Evolutionary conservation across 202 grass and related monocot species (phyloP).

Genomic region (Panicum hallii): DNA sequence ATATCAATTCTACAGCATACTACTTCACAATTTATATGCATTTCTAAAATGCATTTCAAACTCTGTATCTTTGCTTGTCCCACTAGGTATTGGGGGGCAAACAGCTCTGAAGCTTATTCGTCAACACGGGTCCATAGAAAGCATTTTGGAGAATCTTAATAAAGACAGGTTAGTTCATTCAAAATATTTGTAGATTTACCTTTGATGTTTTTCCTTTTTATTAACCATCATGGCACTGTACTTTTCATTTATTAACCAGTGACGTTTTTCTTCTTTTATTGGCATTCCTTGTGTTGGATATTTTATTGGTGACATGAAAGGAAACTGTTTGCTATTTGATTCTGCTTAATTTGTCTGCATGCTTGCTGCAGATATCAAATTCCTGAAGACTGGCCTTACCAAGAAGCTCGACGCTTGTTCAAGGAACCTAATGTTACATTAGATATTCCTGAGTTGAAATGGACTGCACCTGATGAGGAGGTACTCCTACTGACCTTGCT

Average conservation of each 20-base stretch:
- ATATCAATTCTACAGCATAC: background rate
- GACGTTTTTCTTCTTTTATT: background rate
- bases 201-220: background rate
- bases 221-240: too few species aligned
- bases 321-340: slow-evolving; percentile 27
- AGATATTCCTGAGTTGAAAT: slow-evolving; percentile 92
- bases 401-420: slow-evolving; percentile 89
- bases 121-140: slow-evolving; percentile 80
- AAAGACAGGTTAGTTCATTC: slow-evolving; percentile 71
- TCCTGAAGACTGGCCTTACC: slow-evolving; percentile 92
- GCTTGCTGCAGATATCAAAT: slow-evolving; percentile 79
- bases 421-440: slow-evolving; percentile 84
- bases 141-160: slow-evolving; percentile 85
- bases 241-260: background rate
- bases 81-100: slow-evolving; percentile 75
- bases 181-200: slow-evolving; percentile 32
- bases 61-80: slow-evolving; percentile 24
- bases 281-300: slow-evolving; percentile 29
- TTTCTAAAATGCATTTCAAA: slow-evolving; percentile 43
- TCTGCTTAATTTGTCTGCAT: slow-evolving; percentile 24
- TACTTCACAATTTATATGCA: background rate
- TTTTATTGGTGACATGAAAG: slow-evolving; percentile 20
- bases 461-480: slow-evolving; percentile 92
- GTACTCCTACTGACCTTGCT: slow-evolving; percentile 40
- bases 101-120: slow-evolving; percentile 96